phyloP scores from a whole-genome alignment of 148 eudicot species.

The Vaccinium myrtillus region DNA sequence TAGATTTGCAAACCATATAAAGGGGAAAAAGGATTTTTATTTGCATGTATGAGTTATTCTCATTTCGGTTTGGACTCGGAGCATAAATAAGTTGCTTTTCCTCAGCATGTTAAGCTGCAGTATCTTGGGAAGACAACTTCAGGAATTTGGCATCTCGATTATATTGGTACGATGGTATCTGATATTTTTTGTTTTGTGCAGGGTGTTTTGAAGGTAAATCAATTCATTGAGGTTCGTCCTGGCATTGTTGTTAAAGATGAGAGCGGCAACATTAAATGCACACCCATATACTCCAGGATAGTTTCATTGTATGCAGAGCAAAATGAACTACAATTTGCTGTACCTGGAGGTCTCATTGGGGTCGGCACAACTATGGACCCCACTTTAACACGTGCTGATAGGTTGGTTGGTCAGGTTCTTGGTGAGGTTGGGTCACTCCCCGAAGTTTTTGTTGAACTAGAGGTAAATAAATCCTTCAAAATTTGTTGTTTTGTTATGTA shows the following conservation, averaged over 20 bases:
- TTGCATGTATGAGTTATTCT: not conserved
- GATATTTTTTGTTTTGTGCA: slow-evolving; percentile 26
- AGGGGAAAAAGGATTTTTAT: not conserved
- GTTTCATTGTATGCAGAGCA: slow-evolving; percentile 92
- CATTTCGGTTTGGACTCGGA: no score
- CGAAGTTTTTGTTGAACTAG: slow-evolving; percentile 82
- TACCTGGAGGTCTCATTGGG: slow-evolving; percentile 97
- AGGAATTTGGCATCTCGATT: not conserved
- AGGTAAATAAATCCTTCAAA: slow-evolving; percentile 47
- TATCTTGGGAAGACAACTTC: not conserved
- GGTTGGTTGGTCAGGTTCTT: slow-evolving; percentile 94
- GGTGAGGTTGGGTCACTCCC: slow-evolving; percentile 99
- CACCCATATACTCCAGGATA: slow-evolving; percentile 93
- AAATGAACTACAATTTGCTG: slow-evolving; percentile 90
- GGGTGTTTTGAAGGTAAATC: slow-evolving; percentile 94
- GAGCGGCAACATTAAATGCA: slow-evolving; percentile 79
- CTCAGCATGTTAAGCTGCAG: not conserved
- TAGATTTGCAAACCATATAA: not conserved
- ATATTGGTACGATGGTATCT: not conserved
- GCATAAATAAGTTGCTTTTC: not conserved
- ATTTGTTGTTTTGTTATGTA: not conserved
- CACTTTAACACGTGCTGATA: slow-evolving; percentile 91
- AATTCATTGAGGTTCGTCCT: slow-evolving; percentile 88
- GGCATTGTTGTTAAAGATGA: slow-evolving; percentile 95
- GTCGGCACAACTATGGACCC: slow-evolving; percentile 99